Evolutionary conservation across 805 yeast genomes (phyloP), one percentile per base, ranked within the genome.

Genomic region (Saccharomycopsis sp.): DNA sequence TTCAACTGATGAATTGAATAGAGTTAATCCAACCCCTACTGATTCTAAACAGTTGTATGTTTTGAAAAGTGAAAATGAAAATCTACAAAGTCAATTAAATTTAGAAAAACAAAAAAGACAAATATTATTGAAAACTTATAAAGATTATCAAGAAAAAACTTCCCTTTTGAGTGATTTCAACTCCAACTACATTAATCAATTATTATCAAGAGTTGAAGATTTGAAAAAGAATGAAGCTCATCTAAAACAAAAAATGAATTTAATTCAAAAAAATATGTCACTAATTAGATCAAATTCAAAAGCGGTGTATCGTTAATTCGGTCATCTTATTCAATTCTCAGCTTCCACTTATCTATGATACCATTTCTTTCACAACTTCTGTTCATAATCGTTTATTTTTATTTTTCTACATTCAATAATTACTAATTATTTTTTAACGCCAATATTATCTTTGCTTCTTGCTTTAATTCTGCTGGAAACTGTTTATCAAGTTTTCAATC

Each of bases 191-290:
- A 45, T 45, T 12, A 15, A 33, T 2, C 44, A 42, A 21, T 31
- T 45, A 18, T 37, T 27, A 20, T 34, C 32, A 5, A 39, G 38
- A 29, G 36, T 45, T 12, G 47, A 36, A 9, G 40, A 39, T 3
- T 21, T 27, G 15, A 36, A 42, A 30, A 33, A n/a, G 19, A 42
- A 36, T 21, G 47, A 45, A 23, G 33, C 21, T 13, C 19, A 21
- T 13, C 31, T 43, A 35, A 42, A 37, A 27, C 23, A 18, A 13
- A 42, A 42, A 18, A 27, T 45, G 10, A 44, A 45, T 8, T 15
- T 45, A 27, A 32, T 42, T 10, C 49, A 45, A n/a, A 40, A 30
- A 15, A 45, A 45, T 31, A 33, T 45, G 31, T 19, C 30, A 26
- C 18, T 43, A 4, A 43, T 43, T 21, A 20, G 33, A 15, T n/a